Percentiles rank a stretch among this genome's conserved stretches.
Evolutionary conservation across 2,329 filamentous ascomycete species (phyloP).

Genomic region (Cladophialophora carrionii): DNA sequence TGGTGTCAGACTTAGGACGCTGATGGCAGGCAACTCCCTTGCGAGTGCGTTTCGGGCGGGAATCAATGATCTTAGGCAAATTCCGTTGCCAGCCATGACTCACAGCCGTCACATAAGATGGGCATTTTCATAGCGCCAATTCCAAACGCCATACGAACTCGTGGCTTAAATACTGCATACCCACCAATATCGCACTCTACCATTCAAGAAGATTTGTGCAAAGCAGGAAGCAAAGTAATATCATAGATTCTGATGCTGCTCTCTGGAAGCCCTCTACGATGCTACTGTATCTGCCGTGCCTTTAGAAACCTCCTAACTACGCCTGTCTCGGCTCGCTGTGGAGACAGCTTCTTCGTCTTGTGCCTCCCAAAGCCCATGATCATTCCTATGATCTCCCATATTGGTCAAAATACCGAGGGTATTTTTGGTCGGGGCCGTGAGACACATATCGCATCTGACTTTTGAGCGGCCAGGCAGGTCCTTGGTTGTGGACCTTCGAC

Average conservation of each 20-base stretch:
- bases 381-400: neutral
- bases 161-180: neutral
- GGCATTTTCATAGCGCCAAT: no score
- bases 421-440: no score
- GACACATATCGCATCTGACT: no score
- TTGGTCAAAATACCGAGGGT: neutral
- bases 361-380: neutral
- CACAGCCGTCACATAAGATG: neutral
- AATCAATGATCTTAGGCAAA: neutral
- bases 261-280: no score
- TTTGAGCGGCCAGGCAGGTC: no score
- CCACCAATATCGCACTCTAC: neutral
- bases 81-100: neutral
- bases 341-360: neutral
- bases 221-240: neutral
- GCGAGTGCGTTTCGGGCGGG: no score
- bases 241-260: no score
- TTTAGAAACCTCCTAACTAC: no score
- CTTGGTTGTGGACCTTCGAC: no score
- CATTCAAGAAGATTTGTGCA: neutral
- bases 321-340: no score
- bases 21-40: neutral
- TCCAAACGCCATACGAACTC: no score
- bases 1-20: neutral
- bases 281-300: no score